Evolutionary conservation across 2,329 filamentous ascomycete species (phyloP), one percentile per base, ranked within the genome.

Genomic region (Corinectria fuckeliana): DNA sequence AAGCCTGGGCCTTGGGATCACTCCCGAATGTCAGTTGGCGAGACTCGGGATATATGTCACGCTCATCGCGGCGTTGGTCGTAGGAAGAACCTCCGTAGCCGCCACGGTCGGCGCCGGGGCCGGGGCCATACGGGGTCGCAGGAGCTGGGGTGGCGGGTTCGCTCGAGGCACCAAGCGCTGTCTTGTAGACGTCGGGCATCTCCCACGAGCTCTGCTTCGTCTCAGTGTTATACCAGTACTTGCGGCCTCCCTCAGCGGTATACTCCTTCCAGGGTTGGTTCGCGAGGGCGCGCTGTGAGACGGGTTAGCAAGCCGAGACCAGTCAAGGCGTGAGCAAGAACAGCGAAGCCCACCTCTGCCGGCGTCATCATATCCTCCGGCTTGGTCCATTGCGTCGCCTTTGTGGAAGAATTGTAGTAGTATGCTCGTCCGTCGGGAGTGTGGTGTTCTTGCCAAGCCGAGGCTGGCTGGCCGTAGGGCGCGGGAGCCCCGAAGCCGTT

Each of bases 141-240:
- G 78, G 70, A 44, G 67, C 61, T 55, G 82, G 78, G 25, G 80
- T 78, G 11, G 76, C 74, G 3, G 81, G 76, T 13, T 79, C 75
- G 44, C 72, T 75, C 38, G 81, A 81, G 63, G 87, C 85, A 50
- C 88, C 88, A 58, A 93, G 81, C 60, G 91, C 91, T 68, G 84
- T 84, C 72, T 91, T 92, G 78, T 93, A 93, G 63, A 80, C 87
- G 55, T 92, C 91, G 56, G 95, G 95, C 85, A 97, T 93, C 71
- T 93, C 90, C 95, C 95, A 99, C 28, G 91, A 92, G 75, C 93
- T 98, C 79, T 93, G 86, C 77, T 94, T 93, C 42, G 91, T 93
- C 76, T 96, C 90, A 30, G 89, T 91, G 76, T 99, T 95, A 76
- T 93, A 94, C 91, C 93, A 99, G 78, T 99, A 99, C 74, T 94